Evolutionary conservation across 306 rosid species (phyloP), one percentile per base, ranked within the genome.

Genomic region (Biancaea sappan): DNA sequence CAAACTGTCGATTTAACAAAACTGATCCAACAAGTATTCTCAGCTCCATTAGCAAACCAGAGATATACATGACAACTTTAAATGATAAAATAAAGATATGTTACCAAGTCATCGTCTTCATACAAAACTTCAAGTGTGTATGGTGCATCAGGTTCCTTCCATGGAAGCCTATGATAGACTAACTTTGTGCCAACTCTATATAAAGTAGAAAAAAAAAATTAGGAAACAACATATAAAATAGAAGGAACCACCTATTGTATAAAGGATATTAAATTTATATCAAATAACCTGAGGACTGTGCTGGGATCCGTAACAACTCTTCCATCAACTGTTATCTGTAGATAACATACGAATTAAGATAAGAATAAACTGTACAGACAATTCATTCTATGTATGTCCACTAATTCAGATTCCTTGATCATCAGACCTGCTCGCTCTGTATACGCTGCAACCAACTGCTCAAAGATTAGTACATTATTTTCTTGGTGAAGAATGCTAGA

Each of bases 371-470:
- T 38, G 54, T 38, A 69, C 67, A 67, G 43, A 58, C 3, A 22
- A 31, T 57, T 52, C 13, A 53, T 72, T 72, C 65, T 68, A 58
- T 47, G 38, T 4, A 56, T n/a, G 68, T 22, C 47, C 28, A 66
- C 48, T 35, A 48, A 80, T 63, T 62, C 69, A 19, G 65, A 71
- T 77, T 56, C 70, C 52, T 65, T 29, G 61, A 78, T 57, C 41
- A 62, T 64, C 90, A 50, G 68, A 94, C 97, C 98, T 90, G 97
- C 69, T 91, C 85, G 56, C 70, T 83, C 77, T 75, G 82, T 84
- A 94, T 85, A 75, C 96, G 92, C 90, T 88, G 96, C 93, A 89
- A 66, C 98, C 98, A 94, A 84, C 97, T 94, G 93, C 79, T 54
- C 57, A 67, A 68, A 12, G 59, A 78, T 84, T 74, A 84, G 84